phyloP scores from a whole-genome alignment of 2,329 filamentous ascomycete genomes.

The Trichophyton equinum region DNA sequence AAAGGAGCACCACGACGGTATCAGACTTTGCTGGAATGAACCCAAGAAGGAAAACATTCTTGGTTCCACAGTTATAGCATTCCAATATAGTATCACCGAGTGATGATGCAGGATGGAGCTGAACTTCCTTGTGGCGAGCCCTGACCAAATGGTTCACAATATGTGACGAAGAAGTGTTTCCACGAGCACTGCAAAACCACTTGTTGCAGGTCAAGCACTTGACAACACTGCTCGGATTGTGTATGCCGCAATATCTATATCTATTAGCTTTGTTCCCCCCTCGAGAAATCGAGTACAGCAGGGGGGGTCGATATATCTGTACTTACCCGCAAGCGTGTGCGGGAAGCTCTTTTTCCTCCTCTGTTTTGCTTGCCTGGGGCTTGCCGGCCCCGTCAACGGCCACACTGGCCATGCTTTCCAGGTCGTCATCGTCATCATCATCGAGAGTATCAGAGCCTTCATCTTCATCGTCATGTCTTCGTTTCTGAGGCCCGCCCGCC shows the following conservation, averaged over 20 bases:
- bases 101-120: constrained; percentile 83
- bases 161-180: constrained; percentile 91
- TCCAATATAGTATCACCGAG: constrained; percentile 93
- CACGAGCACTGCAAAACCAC: constrained; percentile 97
- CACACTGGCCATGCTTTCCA: constrained; percentile 64
- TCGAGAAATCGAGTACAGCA: no score
- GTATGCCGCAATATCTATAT: constrained; percentile 83
- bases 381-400: constrained; percentile 64
- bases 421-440: constrained; percentile 77
- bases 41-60: constrained; percentile 93
- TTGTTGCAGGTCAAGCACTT: constrained; percentile 94
- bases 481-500: constrained; percentile 47
- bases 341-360: constrained; percentile 84
- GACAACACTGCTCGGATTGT: constrained; percentile 87
- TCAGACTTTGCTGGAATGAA: constrained; percentile 99
- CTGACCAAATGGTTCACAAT: constrained; percentile 97
- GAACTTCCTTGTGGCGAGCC: constrained; percentile 95
- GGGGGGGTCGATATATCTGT: background rate
- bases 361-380: constrained; percentile 39
- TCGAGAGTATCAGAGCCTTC: constrained; percentile 74
- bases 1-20: constrained; percentile 91
- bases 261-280: background rate
- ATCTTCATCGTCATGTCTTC: constrained; percentile 76
- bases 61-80: constrained; percentile 99
- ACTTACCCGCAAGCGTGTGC: constrained; percentile 91